Evolutionary conservation across 768 basidiomycete genomes (phyloP).

Genomic region (Trametes cingulata): DNA sequence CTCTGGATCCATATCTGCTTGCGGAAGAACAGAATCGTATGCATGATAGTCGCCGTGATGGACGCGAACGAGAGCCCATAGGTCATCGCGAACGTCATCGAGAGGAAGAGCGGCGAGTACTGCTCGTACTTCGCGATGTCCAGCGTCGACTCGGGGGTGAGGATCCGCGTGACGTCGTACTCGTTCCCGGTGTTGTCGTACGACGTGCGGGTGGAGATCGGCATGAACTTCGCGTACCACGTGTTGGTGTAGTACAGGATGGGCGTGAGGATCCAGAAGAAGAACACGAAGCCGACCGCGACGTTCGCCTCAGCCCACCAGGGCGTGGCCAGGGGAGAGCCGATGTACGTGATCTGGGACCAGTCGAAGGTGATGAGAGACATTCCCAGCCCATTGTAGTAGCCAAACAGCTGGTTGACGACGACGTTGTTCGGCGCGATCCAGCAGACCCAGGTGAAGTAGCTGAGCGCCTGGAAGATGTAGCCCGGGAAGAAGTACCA

Average conservation of each 20-base stretch:
- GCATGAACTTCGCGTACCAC: constrained; percentile 70
- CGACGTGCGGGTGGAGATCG: constrained; percentile 39
- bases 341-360: constrained; percentile 69
- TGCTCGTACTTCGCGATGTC: constrained; percentile 40
- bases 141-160: constrained; percentile 38
- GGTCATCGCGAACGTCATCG: constrained; percentile 69
- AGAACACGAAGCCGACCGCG: constrained; percentile 58
- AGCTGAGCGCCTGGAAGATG: constrained; percentile 52
- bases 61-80: constrained; percentile 83
- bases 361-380: constrained; percentile 80
- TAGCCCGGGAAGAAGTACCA: constrained; percentile 75
- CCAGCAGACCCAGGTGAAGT: constrained; percentile 56
- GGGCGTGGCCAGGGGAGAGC: constrained; percentile 73
- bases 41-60: constrained; percentile 73
- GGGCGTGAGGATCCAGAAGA: constrained; percentile 71
- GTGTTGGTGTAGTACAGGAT: constrained; percentile 68
- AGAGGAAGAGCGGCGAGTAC: constrained; percentile 51
- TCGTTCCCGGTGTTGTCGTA: constrained; percentile 45
- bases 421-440: constrained; percentile 68
- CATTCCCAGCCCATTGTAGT: constrained; percentile 47
- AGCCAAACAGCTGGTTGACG: constrained; percentile 79
- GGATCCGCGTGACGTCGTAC: constrained; percentile 46
- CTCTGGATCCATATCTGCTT: constrained; percentile 77
- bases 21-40: constrained; percentile 72
- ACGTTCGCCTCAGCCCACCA: constrained; percentile 85